phyloP scores from a whole-genome alignment of 2,329 filamentous ascomycete genomes.

The Xylaria multiplex region DNA sequence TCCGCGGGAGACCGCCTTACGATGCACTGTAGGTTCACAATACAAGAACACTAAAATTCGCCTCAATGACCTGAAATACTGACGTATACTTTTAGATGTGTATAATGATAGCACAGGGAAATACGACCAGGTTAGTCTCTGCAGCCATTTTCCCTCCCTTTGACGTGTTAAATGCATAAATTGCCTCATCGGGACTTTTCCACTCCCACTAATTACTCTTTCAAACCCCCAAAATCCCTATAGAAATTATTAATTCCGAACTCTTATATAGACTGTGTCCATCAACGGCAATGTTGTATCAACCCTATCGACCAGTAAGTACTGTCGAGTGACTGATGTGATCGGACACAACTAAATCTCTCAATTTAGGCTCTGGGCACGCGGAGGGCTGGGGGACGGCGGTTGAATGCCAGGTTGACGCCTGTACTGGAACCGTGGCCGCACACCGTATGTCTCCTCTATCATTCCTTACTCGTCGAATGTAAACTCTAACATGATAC shows the following conservation, averaged over 20 bases:
- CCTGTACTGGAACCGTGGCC: constrained; percentile 43
- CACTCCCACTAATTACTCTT: too few relatives aligned
- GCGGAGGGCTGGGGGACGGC: constrained; percentile 50
- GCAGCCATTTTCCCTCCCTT: too few relatives aligned
- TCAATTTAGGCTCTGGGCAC: constrained; percentile 41
- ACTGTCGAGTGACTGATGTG: not conserved
- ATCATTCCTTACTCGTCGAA: too few relatives aligned
- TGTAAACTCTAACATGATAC: constrained; percentile 1
- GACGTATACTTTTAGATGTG: constrained; percentile 38
- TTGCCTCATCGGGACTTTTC: too few relatives aligned
- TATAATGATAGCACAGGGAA: constrained; percentile 48
- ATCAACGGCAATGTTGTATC: constrained; percentile 47
- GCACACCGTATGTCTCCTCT: constrained; percentile 45
- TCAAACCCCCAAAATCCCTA: too few relatives aligned
- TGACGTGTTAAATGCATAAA: too few relatives aligned
- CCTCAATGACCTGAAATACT: not conserved
- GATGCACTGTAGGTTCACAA: constrained; percentile 44
- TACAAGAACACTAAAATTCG: not conserved
- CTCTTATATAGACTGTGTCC: constrained; percentile 34
- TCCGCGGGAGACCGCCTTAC: constrained; percentile 42
- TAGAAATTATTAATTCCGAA: too few relatives aligned
- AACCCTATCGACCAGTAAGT: constrained; percentile 44
- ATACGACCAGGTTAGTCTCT: constrained; percentile 42
- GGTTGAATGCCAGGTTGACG: constrained; percentile 48
- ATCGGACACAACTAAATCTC: not conserved